A percentile compares a stretch with the other conserved stretches of the same genome.
These are phyloP conservation scores for Scenedesmus sp. DNA, from an alignment of 163 green algal genomes.

Conservation along the genomic window DNA sequence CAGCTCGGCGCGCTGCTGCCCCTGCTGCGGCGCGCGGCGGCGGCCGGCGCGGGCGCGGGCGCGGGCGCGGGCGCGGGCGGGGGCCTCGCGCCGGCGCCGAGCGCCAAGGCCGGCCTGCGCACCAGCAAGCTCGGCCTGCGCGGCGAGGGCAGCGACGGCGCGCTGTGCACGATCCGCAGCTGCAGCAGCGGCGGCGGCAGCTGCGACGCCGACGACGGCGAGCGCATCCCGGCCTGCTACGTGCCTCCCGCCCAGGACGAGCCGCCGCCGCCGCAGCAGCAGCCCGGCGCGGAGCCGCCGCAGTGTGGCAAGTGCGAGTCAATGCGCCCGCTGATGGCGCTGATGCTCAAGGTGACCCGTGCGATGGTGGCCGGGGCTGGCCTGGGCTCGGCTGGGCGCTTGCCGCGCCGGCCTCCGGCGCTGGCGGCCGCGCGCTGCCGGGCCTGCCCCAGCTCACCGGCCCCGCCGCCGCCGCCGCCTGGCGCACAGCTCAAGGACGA, in stretches of 20 bases:
- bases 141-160: neutral
- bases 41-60: neutral
- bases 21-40: neutral
- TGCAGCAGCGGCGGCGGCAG: constrained; percentile 6
- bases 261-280: constrained; percentile 18
- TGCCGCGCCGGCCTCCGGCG: neutral
- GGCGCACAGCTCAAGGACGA: constrained; percentile 35
- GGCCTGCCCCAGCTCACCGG: neutral
- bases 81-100: too few species aligned
- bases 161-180: neutral
- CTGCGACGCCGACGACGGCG: neutral
- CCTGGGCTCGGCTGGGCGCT: neutral
- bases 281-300: neutral
- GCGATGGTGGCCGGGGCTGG: neutral
- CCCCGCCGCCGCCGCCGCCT: neutral
- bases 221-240: neutral
- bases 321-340: constrained; percentile 13
- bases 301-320: constrained; percentile 35
- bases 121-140: too few species aligned
- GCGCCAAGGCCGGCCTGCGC: too few species aligned
- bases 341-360: constrained; percentile 36
- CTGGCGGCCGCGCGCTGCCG: neutral
- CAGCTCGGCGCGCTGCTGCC: neutral
- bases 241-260: neutral
- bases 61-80: too few species aligned